Base-by-base conservation (phyloP, 805 yeast genomes). In the Saturnispora dispora region DNA sequence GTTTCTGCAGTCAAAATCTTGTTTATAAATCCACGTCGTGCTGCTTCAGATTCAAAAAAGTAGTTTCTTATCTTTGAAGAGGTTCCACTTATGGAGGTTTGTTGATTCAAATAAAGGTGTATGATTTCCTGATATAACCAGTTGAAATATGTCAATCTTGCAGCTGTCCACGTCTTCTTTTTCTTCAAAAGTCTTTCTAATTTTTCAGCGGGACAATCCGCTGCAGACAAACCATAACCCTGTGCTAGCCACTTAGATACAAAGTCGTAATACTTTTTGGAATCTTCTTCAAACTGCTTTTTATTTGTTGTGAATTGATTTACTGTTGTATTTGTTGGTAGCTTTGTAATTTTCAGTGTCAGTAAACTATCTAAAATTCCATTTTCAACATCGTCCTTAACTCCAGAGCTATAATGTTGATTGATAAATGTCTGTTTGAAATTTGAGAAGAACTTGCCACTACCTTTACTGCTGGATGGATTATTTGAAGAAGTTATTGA, bases 231-330 rank as follows among this genome's bases (percentile, higher is more conserved):
- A 3, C 64, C 52, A 49, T 64, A 67, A 1, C 70, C 70, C 1
- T 70, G 66, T 39, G 65, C 56, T 43, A 68, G 53, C 35, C 64
- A 56, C 51, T 65, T 67, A 3, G 68, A 64, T 11, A 68, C 46
- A 69, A 70, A 68, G 15, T 67, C 69, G 50, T 68, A 68, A 53
- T 60, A 68, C 37, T 61, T 64, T 48, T 64, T 65, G 36, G 70
- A 65, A 52, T 68, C 72, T 22, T 68, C 72, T 52, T 68, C 72
- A 50, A 68, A 68, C 5, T 52, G 48, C 30, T 59, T 59, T 44
- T 60, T 67, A 18, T 53, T 58, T 5, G 59, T 17, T 18, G 32
- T 44, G 5, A 53, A 28, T 22, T 53, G 50, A 5, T 47, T 45
- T 11, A 42, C 42, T 1, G 47, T 27, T 1, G 53, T 55, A 3